These are phyloP conservation scores for Tetrapyrgos nigripes DNA, from an alignment of 1,284 basidiomycete species.

Conservation along the genomic window DNA sequence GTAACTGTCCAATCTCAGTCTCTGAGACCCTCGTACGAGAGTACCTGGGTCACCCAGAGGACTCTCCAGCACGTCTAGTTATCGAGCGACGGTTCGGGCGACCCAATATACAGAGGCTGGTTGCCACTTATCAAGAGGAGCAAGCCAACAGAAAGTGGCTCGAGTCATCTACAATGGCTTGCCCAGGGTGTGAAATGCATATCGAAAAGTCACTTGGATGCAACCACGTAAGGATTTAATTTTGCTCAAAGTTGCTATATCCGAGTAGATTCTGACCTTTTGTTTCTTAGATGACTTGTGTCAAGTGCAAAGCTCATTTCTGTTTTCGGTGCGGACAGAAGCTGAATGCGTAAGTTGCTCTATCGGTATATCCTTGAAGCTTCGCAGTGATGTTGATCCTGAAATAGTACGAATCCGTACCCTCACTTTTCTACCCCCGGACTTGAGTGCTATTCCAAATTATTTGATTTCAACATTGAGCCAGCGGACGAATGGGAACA, in stretches of 20 bases:
- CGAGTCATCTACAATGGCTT: slow-evolving; percentile 63
- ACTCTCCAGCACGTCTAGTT: slow-evolving; percentile 48
- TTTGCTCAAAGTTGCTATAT: neutral
- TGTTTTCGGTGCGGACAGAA: slow-evolving; percentile 77
- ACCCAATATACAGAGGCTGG: slow-evolving; percentile 59
- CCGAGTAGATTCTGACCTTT: slow-evolving; percentile 12
- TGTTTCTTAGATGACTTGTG: slow-evolving; percentile 71
- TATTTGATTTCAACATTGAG: slow-evolving; percentile 63
- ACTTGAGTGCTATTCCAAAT: slow-evolving; percentile 62
- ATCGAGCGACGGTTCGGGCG: slow-evolving; percentile 72
- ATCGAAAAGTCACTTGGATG: slow-evolving; percentile 82
- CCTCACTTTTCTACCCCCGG: slow-evolving; percentile 68
- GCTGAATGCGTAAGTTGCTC: too few relatives aligned
- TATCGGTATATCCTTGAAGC: too few relatives aligned
- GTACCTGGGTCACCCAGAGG: slow-evolving; percentile 62
- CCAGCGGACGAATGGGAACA: slow-evolving; percentile 58
- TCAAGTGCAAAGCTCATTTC: slow-evolving; percentile 73
- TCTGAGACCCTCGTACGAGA: slow-evolving; percentile 65
- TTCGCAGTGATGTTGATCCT: too few relatives aligned
- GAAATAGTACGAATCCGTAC: slow-evolving; percentile 69
- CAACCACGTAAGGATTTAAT: slow-evolving; percentile 65
- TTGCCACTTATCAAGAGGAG: slow-evolving; percentile 69
- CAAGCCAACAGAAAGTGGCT: slow-evolving; percentile 71
- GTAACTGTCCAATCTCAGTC: slow-evolving; percentile 66
- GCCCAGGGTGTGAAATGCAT: slow-evolving; percentile 70